phyloP scores from a whole-genome alignment of 108 stramenopile species.

The Stephanodiscus triporus region DNA sequence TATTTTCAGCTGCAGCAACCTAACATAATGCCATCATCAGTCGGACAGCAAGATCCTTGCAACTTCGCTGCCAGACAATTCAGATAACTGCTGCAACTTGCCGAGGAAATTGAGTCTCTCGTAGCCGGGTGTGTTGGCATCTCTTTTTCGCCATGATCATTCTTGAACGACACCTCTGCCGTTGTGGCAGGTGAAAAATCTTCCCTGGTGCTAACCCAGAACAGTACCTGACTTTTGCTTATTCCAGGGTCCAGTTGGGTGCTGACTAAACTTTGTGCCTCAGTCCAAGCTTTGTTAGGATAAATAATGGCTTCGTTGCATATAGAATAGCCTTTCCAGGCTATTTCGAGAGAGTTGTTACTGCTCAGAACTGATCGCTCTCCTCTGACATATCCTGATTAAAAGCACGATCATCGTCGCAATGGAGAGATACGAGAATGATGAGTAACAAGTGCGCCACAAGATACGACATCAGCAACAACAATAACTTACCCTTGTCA shows the following conservation, averaged over 20 bases:
- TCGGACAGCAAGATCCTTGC: slow-evolving; percentile 64
- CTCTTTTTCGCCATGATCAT: slow-evolving; percentile 2
- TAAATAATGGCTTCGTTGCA: slow-evolving; percentile 76
- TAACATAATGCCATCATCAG: slow-evolving; percentile 29
- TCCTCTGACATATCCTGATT: slow-evolving; percentile 54
- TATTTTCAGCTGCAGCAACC: slow-evolving; percentile 38
- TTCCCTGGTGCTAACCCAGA: slow-evolving; percentile 65
- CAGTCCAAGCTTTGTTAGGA: slow-evolving; percentile 72
- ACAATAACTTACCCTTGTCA: slow-evolving; percentile 33
- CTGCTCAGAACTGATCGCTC: slow-evolving; percentile 40
- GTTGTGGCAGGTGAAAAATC: slow-evolving; percentile 52
- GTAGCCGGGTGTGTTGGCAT: background rate
- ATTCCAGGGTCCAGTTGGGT: slow-evolving; percentile 71
- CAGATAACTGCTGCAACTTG: slow-evolving; percentile 49
- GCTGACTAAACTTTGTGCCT: slow-evolving; percentile 67
- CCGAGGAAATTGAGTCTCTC: slow-evolving; percentile 16
- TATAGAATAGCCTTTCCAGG: slow-evolving; percentile 79
- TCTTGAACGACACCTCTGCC: slow-evolving; percentile 1
- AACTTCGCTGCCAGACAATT: slow-evolving; percentile 39
- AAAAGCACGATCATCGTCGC: background rate
- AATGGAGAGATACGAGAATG: background rate
- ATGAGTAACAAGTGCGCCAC: background rate
- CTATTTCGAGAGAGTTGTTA: slow-evolving; percentile 59
- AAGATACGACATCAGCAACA: background rate
- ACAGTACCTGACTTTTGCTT: slow-evolving; percentile 83